A percentile compares a stretch with the other conserved stretches of the same genome.
Evolutionary conservation across 352 stramenopile species (phyloP).

Genomic region (Peronospora destructor): DNA sequence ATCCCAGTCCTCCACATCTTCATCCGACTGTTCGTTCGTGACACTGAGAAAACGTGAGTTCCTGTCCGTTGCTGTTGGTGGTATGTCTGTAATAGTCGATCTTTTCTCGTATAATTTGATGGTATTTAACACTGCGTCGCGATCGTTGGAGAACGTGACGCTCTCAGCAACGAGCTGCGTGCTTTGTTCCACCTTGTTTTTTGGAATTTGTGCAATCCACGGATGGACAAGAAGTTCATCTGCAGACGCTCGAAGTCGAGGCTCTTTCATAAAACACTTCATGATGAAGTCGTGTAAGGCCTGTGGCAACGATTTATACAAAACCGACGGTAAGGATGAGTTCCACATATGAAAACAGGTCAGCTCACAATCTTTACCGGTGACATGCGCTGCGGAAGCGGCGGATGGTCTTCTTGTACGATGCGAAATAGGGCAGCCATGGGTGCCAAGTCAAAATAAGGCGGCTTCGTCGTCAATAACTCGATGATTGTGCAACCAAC

Average conservation of each 20-base stretch:
- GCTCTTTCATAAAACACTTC: constrained; percentile 91
- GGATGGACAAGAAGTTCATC: constrained; percentile 83
- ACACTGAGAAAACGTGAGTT: constrained; percentile 16
- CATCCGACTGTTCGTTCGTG: constrained; percentile 31
- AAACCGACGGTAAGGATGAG: neutral
- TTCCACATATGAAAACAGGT: neutral
- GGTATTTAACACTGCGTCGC: constrained; percentile 76
- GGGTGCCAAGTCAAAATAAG: constrained; percentile 89
- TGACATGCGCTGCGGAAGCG: constrained; percentile 84
- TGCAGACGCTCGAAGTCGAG: constrained; percentile 66
- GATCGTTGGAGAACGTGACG: constrained; percentile 70
- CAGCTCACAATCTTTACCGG: constrained; percentile 31
- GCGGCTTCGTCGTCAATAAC: constrained; percentile 88
- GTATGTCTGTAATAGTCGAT: constrained; percentile 29
- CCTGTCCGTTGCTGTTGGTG: constrained; percentile 13
- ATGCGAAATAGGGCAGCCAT: constrained; percentile 90
- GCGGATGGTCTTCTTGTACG: constrained; percentile 89
- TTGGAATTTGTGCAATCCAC: constrained; percentile 87
- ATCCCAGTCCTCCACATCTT: constrained; percentile 78
- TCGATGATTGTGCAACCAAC: constrained; percentile 94
- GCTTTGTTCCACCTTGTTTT: constrained; percentile 85
- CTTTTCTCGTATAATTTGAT: constrained; percentile 79
- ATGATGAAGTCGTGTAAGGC: constrained; percentile 89
- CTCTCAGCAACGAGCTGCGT: constrained; percentile 70
- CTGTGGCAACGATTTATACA: constrained; percentile 18